Base-by-base conservation (phyloP, 768 basidiomycete species). In the Tephrocybe sp. region DNA sequence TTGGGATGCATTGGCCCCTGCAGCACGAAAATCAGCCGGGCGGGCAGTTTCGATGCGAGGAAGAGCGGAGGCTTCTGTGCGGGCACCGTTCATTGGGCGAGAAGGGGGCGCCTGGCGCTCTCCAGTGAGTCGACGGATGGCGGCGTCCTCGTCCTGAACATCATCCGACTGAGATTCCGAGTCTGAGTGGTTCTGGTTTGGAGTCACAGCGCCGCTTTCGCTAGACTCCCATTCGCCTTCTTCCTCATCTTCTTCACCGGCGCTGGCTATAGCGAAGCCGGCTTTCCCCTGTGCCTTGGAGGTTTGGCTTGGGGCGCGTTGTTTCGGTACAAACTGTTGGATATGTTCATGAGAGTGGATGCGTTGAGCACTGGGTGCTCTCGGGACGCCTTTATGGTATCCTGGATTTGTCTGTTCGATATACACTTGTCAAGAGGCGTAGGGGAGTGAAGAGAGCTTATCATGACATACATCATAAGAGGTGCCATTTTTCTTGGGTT, bases 181-280 rank as follows among this genome's bases (percentile, higher is more conserved):
- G 42, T 77, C 75, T 1, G 79, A 78, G 31, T 72, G 73, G 42
- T 68, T 51, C 41, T 72, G 68, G 56, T 75, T 77, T 3, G 87
- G 88, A 1, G 87, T 89, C 0, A 70, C 85, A 0, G 79, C 83
- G 6, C 85, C 87, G 58, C 86, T 88, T 64, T 86, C 86, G 61
- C 83, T 87, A 22, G 87, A 89, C 1, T 86, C 75, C 86, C 86
- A 89, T 49, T 81, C 88, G 47, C 50, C 50, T 21, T 87, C 85
- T 10, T 86, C 85, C 50, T 81, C 81, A 11, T 72, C 70, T 6
- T 70, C 71, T 19, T 69, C 66, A 23, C 54, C 72, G 24, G 77
- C 69, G 43, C 72, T 77, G 8, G 83, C 72, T 49, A 86, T 72
- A 11, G 78, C 78, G 59, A 88, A 87, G 4, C 79, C 83, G 19